phyloP scores from a whole-genome alignment of 164 flowering plant genomes.

The Tetracentron sinense region DNA sequence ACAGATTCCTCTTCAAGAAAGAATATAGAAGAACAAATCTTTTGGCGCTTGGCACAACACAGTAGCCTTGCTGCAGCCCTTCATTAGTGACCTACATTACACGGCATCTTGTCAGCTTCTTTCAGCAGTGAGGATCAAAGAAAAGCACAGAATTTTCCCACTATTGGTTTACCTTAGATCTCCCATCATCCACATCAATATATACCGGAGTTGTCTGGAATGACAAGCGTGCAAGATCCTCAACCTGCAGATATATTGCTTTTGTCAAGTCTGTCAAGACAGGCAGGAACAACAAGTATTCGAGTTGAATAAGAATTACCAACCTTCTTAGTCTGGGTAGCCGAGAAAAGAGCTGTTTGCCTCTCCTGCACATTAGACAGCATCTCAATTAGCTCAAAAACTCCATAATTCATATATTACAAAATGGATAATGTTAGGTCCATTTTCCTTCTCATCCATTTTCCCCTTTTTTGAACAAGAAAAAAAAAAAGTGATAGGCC shows the following conservation, averaged over 20 bases:
- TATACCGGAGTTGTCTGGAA: conserved; percentile 66
- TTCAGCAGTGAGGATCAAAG: not conserved
- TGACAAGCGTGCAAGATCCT: conserved; percentile 87
- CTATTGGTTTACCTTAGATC: conserved; percentile 53
- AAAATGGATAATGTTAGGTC: too few relatives aligned
- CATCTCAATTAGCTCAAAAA: conserved; percentile 15
- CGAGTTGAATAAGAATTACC: conserved; percentile 6
- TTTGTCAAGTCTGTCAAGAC: not conserved
- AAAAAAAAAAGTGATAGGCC: too few relatives aligned
- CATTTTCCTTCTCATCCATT: too few relatives aligned
- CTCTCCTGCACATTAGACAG: conserved; percentile 49
- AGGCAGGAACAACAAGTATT: not conserved
- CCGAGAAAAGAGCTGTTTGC: conserved; percentile 95
- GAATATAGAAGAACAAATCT: conserved; percentile 77
- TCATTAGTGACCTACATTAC: conserved; percentile 76
- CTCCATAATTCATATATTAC: not conserved
- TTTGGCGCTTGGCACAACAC: conserved; percentile 70
- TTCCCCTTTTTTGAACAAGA: too few relatives aligned
- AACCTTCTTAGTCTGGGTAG: conserved; percentile 96
- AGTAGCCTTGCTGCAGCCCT: conserved; percentile 85
- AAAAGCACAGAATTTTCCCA: not conserved
- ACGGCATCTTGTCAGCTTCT: conserved; percentile 7
- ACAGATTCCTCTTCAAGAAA: conserved; percentile 72
- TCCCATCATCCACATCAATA: conserved; percentile 92
- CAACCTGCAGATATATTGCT: conserved; percentile 51